These are phyloP conservation scores for Bertia moriformis DNA, from an alignment of 2,329 filamentous ascomycete genomes.

Conservation along the genomic window DNA sequence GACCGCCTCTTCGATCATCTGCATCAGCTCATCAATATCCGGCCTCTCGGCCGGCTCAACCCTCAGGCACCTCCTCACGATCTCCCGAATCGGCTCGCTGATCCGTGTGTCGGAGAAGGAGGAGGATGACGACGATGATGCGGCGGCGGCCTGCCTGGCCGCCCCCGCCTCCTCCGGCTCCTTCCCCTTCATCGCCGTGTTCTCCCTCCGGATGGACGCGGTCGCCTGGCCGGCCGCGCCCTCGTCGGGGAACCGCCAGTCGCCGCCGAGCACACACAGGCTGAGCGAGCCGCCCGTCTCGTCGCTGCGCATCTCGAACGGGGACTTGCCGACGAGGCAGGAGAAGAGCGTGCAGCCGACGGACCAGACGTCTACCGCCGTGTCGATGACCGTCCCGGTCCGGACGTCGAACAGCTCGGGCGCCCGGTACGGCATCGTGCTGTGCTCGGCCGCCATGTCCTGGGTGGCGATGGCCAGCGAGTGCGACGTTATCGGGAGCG, in stretches of 20 bases:
- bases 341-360: conserved; percentile 56
- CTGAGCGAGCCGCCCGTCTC: conserved; percentile 49
- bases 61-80: conserved; percentile 72
- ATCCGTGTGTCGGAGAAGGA: too few relatives aligned
- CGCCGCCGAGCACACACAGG: not conserved
- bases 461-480: conserved; percentile 52
- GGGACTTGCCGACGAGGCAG: conserved; percentile 53
- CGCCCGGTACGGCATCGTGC: conserved; percentile 57
- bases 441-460: conserved; percentile 56
- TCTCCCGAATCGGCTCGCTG: conserved; percentile 69
- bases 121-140: not conserved
- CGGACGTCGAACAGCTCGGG: conserved; percentile 60
- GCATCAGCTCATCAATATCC: conserved; percentile 71
- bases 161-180: not conserved
- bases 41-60: conserved; percentile 82
- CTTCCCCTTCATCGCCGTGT: not conserved
- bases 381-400: conserved; percentile 51
- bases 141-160: not conserved
- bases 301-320: conserved; percentile 53
- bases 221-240: not conserved
- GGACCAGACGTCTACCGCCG: conserved; percentile 58
- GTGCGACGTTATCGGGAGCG: conserved; percentile 51
- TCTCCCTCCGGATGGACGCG: not conserved
- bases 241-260: not conserved
- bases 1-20: conserved; percentile 62